Evolutionary conservation across 176 grass and related monocot species (phyloP), one percentile per base, ranked within the genome.

Genomic region (Pontederia crassipes): DNA sequence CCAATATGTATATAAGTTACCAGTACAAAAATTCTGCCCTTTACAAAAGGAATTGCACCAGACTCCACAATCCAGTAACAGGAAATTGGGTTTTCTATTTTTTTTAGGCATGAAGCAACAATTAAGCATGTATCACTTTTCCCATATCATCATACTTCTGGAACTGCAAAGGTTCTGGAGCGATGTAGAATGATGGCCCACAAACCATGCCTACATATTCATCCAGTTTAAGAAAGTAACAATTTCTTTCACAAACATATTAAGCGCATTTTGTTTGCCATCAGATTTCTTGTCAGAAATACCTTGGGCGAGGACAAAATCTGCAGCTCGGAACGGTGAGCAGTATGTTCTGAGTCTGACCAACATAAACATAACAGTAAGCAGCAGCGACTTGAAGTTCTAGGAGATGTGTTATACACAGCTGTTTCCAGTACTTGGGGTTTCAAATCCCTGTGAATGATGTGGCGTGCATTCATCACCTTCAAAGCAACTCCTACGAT

Each of bases 111-210:
- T 5, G 18, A n/a, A 28, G 20, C 1, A 24, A 24, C 20, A 24
- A 24, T 6, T 13, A 11, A 75, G 8, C 66, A 13, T 40, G 14
- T 50, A 40, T 2, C 9, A 1, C 32, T n/a, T 15, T 8, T 58
- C 81, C 86, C 66, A 78, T 84, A 3, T 64, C 62, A 48, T 84
- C 57, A 48, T 84, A 89, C 67, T 84, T 81, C 28, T 89, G 74
- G 62, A 84, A 89, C 1, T 83, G 57, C 85, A 89, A 81, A 0
- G 84, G 77, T 78, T 89, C 85, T n/a, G 85, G 85, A 60, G 85
- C 85, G 80, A 89, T 89, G 74, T 89, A 89, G 47, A 78, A 65
- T 52, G 77, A 47, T 11, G 81, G 73, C 54, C 81, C 86, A 11
- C 86, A 89, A 52, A 65, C 62, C 13, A 64, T 75, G 4, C 84